Evolutionary conservation across 1,139 yeast species (phyloP), one percentile per base, ranked within the genome.

Genomic region (Blastobotrys aristatus): DNA sequence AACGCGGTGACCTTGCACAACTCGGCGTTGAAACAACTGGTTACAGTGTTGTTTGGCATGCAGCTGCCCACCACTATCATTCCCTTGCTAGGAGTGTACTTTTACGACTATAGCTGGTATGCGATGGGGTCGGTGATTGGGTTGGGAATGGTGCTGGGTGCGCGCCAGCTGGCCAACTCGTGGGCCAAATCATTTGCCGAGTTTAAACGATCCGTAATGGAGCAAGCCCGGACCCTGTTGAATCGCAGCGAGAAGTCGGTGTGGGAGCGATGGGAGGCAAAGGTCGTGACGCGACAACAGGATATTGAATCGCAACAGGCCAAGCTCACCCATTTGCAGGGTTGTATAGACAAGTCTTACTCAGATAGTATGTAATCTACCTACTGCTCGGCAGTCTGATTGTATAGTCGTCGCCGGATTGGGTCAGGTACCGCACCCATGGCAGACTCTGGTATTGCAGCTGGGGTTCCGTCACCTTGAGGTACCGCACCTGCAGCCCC

Each of bases 401-500:
- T 24, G 90, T 84, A 63, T 87, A 89, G 46, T 86, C 95, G 43
- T 85, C 94, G n/a, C 96, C 96, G 54, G 85, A 80, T 65, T 84
- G 84, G 4, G 97, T 88, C 43, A 87, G 80, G 62, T 89, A 89
- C 55, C 97, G 76, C 13, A 89, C 97, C 92, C 96, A 89, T 2
- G 97, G 97, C 61, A 87, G 83, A 50, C 92, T 82, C 61, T 86
- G 92, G 64, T 89, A 89, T 62, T 87, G 90, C 59, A 89, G 69
- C 59, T 81, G 82, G 18, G 96, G 94, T 65, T 89, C 97, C 55
- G 83, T 82, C 52, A 89, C 87, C 62, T 89, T 82, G 62, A 89
- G 75, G 65, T 89, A 92, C 53, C 96, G 81, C 39, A 92, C 96
- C 66, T 92, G 97, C 50, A 92, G 79, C 4, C 98, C 98, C 47